Percentiles rank a stretch among this genome's conserved stretches.
Conservation (phyloP, 2,329 filamentous ascomycete species). For the Aspergillus oerlinghausenensis region DNA sequence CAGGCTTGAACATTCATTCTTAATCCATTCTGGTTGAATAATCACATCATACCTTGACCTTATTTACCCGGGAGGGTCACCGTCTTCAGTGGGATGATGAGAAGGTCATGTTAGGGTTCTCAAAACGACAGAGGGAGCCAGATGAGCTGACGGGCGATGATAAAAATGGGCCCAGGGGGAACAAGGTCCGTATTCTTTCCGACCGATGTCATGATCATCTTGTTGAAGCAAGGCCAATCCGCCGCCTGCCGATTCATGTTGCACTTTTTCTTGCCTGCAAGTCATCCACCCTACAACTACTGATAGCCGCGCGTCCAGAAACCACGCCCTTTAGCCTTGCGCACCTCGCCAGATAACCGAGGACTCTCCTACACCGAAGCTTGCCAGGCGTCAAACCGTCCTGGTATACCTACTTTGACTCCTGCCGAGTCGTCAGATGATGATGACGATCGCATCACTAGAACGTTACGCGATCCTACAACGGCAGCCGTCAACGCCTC, state of each 20-base stretch:
- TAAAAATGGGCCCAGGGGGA: slow-evolving; percentile 32
- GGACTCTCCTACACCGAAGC: slow-evolving; percentile 14
- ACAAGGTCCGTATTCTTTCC: slow-evolving; percentile 20
- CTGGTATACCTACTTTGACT: slow-evolving; percentile 26
- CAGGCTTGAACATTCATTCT: background rate
- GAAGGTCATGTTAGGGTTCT: slow-evolving; percentile 18
- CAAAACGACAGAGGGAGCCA: slow-evolving; percentile 36
- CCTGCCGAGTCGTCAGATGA: slow-evolving; percentile 36
- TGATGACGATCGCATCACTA: slow-evolving; percentile 20
- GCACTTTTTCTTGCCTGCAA: background rate
- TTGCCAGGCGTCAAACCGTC: slow-evolving; percentile 11
- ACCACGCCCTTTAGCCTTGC: slow-evolving; percentile 28
- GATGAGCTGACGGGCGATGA: slow-evolving; percentile 59
- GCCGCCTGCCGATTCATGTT: background rate
- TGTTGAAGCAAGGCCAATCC: background rate
- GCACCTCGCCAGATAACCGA: slow-evolving; percentile 21
- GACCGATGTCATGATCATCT: background rate
- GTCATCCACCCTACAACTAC: background rate
- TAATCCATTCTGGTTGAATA: background rate
- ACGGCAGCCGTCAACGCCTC: slow-evolving; percentile 4
- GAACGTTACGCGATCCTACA: background rate
- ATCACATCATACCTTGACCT: background rate
- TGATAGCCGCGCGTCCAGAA: slow-evolving; percentile 23
- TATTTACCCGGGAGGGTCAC: background rate
- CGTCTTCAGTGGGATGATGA: background rate